Percentiles rank a stretch among this genome's conserved stretches.
Conservation (phyloP, 331 rosid genomes). For the Erythrophleum ivorense region DNA sequence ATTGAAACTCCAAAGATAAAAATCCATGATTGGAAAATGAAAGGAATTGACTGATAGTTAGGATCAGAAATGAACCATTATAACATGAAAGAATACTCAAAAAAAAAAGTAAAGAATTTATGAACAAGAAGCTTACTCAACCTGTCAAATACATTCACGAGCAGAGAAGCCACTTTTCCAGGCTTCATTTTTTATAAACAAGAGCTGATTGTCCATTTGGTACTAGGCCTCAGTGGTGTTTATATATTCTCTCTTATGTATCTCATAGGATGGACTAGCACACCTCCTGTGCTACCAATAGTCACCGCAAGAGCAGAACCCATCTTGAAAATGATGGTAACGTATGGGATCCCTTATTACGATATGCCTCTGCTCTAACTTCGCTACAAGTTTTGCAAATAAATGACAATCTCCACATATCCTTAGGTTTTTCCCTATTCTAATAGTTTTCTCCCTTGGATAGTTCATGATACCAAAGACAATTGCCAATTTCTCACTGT, state of each 20-base stretch:
- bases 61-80: not conserved
- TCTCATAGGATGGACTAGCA: not conserved
- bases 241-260: not conserved
- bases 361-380: slow-evolving; percentile 63
- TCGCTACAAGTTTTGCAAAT: slow-evolving; percentile 71
- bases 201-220: slow-evolving; percentile 10
- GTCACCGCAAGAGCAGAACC: slow-evolving; percentile 66
- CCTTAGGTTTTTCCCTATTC: slow-evolving; percentile 86
- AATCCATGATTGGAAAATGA: slow-evolving; percentile 19
- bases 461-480: slow-evolving; percentile 74
- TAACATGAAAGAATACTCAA: not conserved
- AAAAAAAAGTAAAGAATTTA: slow-evolving; percentile 9
- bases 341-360: slow-evolving; percentile 89
- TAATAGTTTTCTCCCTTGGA: slow-evolving; percentile 69
- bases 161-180: slow-evolving; percentile 17
- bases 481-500: slow-evolving; percentile 86
- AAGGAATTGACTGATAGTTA: not conserved
- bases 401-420: slow-evolving; percentile 93
- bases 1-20: not conserved
- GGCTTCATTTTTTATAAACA: slow-evolving; percentile 32
- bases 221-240: slow-evolving; percentile 8
- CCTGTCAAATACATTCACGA: slow-evolving; percentile 21
- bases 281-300: slow-evolving; percentile 60
- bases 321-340: slow-evolving; percentile 85
- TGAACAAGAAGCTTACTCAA: slow-evolving; percentile 30